Evolutionary conservation across 495 filamentous ascomycete species (phyloP).

Genomic region (Neurospora sp.): DNA sequence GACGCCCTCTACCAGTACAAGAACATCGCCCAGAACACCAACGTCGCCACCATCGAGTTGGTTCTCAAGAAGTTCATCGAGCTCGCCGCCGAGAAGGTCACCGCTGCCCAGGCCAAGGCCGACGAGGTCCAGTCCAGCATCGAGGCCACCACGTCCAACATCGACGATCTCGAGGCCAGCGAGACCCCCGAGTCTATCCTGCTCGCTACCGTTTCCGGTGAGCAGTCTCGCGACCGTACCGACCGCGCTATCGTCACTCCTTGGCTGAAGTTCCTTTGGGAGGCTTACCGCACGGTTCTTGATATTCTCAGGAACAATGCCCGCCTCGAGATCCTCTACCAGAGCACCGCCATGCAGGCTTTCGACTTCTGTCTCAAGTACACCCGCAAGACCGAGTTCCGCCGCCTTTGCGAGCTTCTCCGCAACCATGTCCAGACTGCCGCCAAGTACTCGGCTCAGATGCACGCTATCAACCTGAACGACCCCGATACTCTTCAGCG

Average conservation of each 20-base stretch:
- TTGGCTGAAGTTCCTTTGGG: conserved; percentile 99
- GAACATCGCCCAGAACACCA: conserved; percentile 98
- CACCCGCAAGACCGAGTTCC: conserved; percentile 97
- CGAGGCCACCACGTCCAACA: conserved; percentile 61
- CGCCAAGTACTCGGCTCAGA: conserved; percentile 96
- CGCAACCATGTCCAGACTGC: conserved; percentile 98
- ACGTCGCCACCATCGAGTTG: conserved; percentile 93
- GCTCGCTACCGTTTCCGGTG: conserved; percentile 92
- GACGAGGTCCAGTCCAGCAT: conserved; percentile 85
- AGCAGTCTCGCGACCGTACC: conserved; percentile 92
- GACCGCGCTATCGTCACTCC: conserved; percentile 96
- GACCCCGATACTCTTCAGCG: conserved; percentile 95
- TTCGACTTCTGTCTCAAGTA: conserved; percentile 99
- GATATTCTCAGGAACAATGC: conserved; percentile 99
- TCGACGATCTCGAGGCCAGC: conserved; percentile 92
- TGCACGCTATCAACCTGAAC: conserved; percentile 98
- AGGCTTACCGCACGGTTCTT: conserved; percentile 97
- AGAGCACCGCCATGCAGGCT: conserved; percentile 92
- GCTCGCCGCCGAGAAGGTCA: conserved; percentile 91
- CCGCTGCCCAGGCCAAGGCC: conserved; percentile 89
- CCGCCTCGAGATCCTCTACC: conserved; percentile 92
- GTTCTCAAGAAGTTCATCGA: conserved; percentile 97
- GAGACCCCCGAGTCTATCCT: conserved; percentile 98
- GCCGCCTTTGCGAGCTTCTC: conserved; percentile 91
- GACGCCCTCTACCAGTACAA: conserved; percentile 99